Conservation (phyloP, 78 protist genomes). For the Guillardia theta region DNA sequence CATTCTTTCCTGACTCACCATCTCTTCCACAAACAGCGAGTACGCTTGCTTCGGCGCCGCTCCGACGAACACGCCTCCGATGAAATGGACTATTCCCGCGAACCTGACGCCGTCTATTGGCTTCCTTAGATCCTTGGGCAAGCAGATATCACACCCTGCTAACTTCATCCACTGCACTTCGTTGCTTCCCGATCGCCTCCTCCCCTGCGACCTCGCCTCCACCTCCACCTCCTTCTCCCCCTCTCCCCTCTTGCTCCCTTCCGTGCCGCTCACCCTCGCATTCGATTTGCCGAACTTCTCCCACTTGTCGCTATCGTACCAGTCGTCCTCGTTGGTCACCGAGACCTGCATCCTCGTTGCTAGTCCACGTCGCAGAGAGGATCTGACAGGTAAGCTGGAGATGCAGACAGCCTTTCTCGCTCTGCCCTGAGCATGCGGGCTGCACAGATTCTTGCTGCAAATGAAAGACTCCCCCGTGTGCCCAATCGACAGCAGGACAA, state of each 20-base stretch:
- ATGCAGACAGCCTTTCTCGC: background rate
- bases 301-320: constrained; percentile 27
- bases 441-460: background rate
- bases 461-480: no score
- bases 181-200: background rate
- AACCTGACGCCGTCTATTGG: background rate
- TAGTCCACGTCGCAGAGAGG: no score
- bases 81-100: background rate
- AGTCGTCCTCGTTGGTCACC: background rate
- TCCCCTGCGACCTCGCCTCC: background rate
- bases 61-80: constrained; percentile 3
- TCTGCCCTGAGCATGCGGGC: background rate
- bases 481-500: background rate
- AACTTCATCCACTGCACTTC: background rate
- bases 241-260: background rate
- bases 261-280: no score
- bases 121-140: background rate
- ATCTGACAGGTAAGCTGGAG: no score
- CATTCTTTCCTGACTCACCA: background rate
- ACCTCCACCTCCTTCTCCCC: background rate
- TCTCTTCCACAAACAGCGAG: background rate
- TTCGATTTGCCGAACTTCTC: background rate
- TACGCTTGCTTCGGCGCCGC: background rate
- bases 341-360: background rate
- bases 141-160: background rate